Percentiles rank a stretch among this genome's conserved stretches.
Evolutionary conservation across 495 filamentous ascomycete species (phyloP).

Genomic region (Aspergillus panamensis): DNA sequence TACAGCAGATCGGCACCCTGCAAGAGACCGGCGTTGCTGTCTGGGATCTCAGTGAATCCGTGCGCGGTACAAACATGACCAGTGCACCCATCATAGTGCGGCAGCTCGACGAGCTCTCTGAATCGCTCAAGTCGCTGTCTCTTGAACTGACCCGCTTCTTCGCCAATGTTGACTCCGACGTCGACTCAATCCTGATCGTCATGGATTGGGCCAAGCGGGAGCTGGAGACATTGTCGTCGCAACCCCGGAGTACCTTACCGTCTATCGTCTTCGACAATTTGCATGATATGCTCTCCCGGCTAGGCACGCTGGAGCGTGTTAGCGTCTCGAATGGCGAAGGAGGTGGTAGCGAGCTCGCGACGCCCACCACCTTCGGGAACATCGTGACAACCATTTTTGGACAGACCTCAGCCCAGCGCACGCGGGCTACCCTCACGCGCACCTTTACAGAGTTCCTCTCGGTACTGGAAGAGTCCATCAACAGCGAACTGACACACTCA

Average conservation of each 20-base stretch:
- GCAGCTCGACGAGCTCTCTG: slow-evolving; percentile 77
- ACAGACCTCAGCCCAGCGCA: slow-evolving; percentile 72
- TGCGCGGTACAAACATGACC: slow-evolving; percentile 85
- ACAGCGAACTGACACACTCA: slow-evolving; percentile 72
- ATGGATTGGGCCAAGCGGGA: slow-evolving; percentile 95
- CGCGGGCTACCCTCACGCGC: slow-evolving; percentile 71
- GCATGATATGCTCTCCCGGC: slow-evolving; percentile 65
- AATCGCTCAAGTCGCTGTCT: slow-evolving; percentile 74
- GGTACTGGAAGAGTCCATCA: slow-evolving; percentile 85
- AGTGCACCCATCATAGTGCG: slow-evolving; percentile 78
- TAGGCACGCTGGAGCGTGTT: slow-evolving; percentile 62
- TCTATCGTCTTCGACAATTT: slow-evolving; percentile 72
- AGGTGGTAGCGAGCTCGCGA: slow-evolving; percentile 35
- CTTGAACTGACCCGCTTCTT: slow-evolving; percentile 85
- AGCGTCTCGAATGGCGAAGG: slow-evolving; percentile 30
- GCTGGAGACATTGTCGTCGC: slow-evolving; percentile 53
- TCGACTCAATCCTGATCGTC: slow-evolving; percentile 84
- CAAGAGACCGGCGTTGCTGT: slow-evolving; percentile 88
- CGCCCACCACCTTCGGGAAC: slow-evolving; percentile 62
- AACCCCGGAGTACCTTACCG: slow-evolving; percentile 54
- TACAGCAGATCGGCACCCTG: slow-evolving; percentile 76
- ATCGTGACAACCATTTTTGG: slow-evolving; percentile 70
- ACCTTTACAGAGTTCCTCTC: slow-evolving; percentile 84
- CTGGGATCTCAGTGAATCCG: slow-evolving; percentile 85
- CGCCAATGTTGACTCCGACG: slow-evolving; percentile 84